phyloP scores from a whole-genome alignment of 2,329 filamentous ascomycete genomes.

The Aulographum hederae region DNA sequence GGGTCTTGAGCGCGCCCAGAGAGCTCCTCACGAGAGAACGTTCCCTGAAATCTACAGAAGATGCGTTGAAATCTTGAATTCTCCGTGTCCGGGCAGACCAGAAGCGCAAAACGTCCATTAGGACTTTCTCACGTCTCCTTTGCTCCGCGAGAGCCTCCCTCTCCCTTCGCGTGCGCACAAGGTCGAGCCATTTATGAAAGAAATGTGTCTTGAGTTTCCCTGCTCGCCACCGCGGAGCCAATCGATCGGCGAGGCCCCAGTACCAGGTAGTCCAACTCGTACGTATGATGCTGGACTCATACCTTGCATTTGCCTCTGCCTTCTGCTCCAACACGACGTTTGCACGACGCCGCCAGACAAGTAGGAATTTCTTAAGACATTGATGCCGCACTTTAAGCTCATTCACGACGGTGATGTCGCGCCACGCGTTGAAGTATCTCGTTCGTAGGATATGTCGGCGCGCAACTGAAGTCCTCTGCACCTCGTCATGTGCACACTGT shows the following conservation, averaged over 20 bases:
- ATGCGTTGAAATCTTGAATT: conserved; percentile 14
- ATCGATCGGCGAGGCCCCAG: conserved; percentile 16
- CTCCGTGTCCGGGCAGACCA: conserved; percentile 10
- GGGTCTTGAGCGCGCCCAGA: conserved; percentile 14
- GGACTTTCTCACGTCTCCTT: neutral
- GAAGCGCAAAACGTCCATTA: conserved; percentile 16
- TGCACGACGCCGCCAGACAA: conserved; percentile 29
- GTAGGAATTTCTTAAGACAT: conserved; percentile 34
- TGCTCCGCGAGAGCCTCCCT: neutral
- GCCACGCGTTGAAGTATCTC: conserved; percentile 52
- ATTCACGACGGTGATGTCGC: conserved; percentile 43
- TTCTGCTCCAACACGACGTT: conserved; percentile 17
- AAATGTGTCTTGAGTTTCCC: neutral
- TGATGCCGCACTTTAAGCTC: conserved; percentile 34
- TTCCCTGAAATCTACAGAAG: conserved; percentile 16
- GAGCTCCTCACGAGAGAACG: conserved; percentile 9
- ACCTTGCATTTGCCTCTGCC: conserved; percentile 12
- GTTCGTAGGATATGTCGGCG: conserved; percentile 52
- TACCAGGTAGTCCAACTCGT: conserved; percentile 18
- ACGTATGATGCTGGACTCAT: conserved; percentile 15
- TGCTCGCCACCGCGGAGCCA: conserved; percentile 14
- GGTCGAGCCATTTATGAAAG: neutral
- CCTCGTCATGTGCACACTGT: conserved; percentile 42
- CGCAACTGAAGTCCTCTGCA: conserved; percentile 47
- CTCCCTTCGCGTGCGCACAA: neutral